A percentile compares a stretch with the other conserved stretches of the same genome.
Conservation (phyloP, 139 green algal genomes). For the Zygnema cylindricum region DNA sequence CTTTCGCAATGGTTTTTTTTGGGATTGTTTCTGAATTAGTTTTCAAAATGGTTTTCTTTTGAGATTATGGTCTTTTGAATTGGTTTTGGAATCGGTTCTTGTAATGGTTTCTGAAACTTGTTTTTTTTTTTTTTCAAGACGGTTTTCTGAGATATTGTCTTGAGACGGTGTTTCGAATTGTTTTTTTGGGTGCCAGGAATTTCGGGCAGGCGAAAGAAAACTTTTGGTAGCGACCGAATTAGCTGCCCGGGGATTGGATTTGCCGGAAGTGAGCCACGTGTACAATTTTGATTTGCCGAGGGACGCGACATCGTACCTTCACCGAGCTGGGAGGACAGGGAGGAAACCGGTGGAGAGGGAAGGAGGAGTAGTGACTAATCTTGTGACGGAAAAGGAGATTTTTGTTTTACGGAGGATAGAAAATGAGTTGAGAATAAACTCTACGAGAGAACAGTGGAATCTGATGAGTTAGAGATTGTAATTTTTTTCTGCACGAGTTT, state of each 20-base stretch:
- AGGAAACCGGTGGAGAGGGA: conserved; percentile 64
- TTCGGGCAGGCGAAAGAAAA: conserved; percentile 72
- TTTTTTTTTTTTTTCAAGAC: too few species aligned
- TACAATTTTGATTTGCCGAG: conserved; percentile 77
- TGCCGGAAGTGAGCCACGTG: conserved; percentile 84
- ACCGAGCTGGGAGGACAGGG: conserved; percentile 79
- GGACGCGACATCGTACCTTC: conserved; percentile 77
- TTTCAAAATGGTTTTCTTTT: too few species aligned
- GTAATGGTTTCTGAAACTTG: background rate
- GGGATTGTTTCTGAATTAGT: too few species aligned
- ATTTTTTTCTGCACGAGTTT: too few species aligned
- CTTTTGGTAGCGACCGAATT: conserved; percentile 77
- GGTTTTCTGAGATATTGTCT: too few species aligned
- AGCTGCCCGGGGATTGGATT: conserved; percentile 79
- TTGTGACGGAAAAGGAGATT: background rate
- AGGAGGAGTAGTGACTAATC: conserved; percentile 62
- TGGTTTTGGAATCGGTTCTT: conserved; percentile 20
- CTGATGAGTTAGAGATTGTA: too few species aligned
- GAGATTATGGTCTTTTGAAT: too few species aligned
- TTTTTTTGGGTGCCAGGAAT: conserved; percentile 62
- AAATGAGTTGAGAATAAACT: conserved; percentile 10
- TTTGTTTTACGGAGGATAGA: conserved; percentile 20
- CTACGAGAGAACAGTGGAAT: background rate
- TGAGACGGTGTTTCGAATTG: background rate
- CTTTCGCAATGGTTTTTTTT: too few species aligned